Conservation (phyloP, 2,329 filamentous ascomycete species). For the Myrmaecium sp. region DNA sequence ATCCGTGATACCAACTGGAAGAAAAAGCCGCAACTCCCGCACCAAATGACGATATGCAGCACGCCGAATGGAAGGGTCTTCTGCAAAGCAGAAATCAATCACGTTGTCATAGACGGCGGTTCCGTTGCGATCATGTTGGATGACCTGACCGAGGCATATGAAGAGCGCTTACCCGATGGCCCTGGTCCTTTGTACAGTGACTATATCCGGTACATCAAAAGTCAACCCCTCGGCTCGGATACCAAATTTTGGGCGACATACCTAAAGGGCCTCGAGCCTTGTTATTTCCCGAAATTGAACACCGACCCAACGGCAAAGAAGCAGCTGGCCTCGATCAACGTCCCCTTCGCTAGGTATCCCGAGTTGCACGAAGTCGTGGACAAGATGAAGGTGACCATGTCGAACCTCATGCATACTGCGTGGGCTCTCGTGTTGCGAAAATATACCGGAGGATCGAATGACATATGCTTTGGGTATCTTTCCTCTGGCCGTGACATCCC, state of each 20-base stretch:
- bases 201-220: slow-evolving; percentile 17
- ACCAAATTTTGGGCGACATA: slow-evolving; percentile 16
- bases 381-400: slow-evolving; percentile 33
- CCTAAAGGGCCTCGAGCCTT: slow-evolving; percentile 14
- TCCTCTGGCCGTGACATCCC: slow-evolving; percentile 22
- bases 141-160: slow-evolving; percentile 16
- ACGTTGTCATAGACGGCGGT: slow-evolving; percentile 18
- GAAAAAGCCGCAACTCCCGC: slow-evolving; percentile 15
- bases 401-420: slow-evolving; percentile 27
- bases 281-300: slow-evolving; percentile 15
- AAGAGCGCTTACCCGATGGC: slow-evolving; percentile 9
- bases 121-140: slow-evolving; percentile 14
- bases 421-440: slow-evolving; percentile 16
- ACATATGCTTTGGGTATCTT: slow-evolving; percentile 21
- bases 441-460: slow-evolving; percentile 13
- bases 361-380: slow-evolving; percentile 15
- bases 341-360: slow-evolving; percentile 13
- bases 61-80: slow-evolving; percentile 13
- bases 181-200: slow-evolving; percentile 17
- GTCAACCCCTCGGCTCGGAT: slow-evolving; percentile 8
- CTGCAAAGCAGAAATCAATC: slow-evolving; percentile 19
- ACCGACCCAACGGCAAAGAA: slow-evolving; percentile 11
- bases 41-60: slow-evolving; percentile 15
- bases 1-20: slow-evolving; percentile 12
- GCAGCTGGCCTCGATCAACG: slow-evolving; percentile 12